A percentile compares a stretch with the other conserved stretches of the same genome.
Evolutionary conservation across 2,329 filamentous ascomycete genomes (phyloP).

Genomic region (Tolypocladium ophioglossoides): DNA sequence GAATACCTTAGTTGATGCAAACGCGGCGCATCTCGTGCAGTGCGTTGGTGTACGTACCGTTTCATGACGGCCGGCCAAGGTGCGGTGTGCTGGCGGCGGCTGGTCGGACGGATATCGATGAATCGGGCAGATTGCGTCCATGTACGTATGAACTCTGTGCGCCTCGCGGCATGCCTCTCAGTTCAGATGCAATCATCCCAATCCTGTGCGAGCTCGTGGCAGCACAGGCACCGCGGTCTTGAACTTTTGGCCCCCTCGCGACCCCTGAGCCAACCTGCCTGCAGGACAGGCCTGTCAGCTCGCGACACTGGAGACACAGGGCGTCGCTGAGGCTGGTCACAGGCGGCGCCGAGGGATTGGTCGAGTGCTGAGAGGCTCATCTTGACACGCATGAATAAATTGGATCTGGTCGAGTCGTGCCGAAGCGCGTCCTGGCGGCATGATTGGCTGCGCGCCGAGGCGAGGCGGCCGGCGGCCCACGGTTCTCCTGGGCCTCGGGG

Average conservation of each 20-base stretch:
- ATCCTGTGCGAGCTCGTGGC: neutral
- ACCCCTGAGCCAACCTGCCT: neutral
- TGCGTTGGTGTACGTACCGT: neutral
- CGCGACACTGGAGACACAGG: neutral
- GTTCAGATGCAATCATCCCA: neutral
- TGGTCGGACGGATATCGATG: neutral
- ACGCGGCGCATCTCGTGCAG: neutral
- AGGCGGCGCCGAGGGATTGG: slow-evolving; percentile 3
- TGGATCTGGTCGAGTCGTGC: slow-evolving; percentile 6
- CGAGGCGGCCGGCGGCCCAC: neutral
- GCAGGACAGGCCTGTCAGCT: neutral
- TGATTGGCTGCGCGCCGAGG: slow-evolving; percentile 5
- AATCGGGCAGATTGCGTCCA: neutral
- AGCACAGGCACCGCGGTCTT: neutral
- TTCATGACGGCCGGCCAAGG: neutral
- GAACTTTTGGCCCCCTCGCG: neutral
- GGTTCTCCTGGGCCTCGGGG: neutral
- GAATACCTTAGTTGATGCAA: neutral
- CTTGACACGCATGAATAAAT: slow-evolving; percentile 12
- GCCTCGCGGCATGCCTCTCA: neutral
- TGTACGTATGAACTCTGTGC: neutral
- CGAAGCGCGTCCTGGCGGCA: slow-evolving; percentile 6
- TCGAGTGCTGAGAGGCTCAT: slow-evolving; percentile 5
- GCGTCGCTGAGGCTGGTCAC: neutral
- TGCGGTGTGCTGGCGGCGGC: no score